phyloP scores from a whole-genome alignment of 192 early-diverging fungal species.

The Cetraspora pellucida region DNA sequence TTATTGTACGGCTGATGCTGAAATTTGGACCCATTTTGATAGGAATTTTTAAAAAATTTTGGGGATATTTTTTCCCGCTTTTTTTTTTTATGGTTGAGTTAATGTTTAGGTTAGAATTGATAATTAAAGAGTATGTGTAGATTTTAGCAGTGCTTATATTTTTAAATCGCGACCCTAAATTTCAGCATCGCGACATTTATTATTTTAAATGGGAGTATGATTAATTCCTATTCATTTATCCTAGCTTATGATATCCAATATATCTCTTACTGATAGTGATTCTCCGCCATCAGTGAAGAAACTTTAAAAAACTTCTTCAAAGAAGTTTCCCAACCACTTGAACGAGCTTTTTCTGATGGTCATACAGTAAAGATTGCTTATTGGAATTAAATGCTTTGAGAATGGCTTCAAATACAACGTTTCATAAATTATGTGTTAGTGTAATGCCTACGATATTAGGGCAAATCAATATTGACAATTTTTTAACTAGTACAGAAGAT shows the following conservation, averaged over 20 bases:
- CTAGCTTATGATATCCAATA: constrained; percentile 55
- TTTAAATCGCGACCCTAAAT: too few species aligned
- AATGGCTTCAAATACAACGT: constrained; percentile 82
- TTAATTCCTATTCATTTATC: neutral
- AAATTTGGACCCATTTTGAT: too few species aligned
- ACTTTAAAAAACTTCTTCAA: constrained; percentile 73
- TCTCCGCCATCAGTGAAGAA: constrained; percentile 51
- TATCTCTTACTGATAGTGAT: constrained; percentile 45
- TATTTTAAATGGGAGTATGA: neutral
- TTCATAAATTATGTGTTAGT: constrained; percentile 74
- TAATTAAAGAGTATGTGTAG: too few species aligned
- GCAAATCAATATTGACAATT: constrained; percentile 57
- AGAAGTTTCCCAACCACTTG: constrained; percentile 74
- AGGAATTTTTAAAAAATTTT: too few species aligned
- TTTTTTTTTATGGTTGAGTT: too few species aligned
- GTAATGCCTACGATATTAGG: constrained; percentile 73
- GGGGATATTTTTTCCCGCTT: too few species aligned
- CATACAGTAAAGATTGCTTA: constrained; percentile 72
- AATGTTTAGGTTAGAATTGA: too few species aligned
- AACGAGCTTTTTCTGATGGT: constrained; percentile 77
- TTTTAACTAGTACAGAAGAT: constrained; percentile 42
- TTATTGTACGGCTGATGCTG: too few species aligned
- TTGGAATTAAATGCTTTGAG: constrained; percentile 88
- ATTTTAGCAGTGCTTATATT: too few species aligned
- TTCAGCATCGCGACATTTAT: neutral